Percentiles rank a stretch among this genome's conserved stretches.
Conservation (phyloP, 2,329 filamentous ascomycete species). For the Stagonosporopsis tanaceti region DNA sequence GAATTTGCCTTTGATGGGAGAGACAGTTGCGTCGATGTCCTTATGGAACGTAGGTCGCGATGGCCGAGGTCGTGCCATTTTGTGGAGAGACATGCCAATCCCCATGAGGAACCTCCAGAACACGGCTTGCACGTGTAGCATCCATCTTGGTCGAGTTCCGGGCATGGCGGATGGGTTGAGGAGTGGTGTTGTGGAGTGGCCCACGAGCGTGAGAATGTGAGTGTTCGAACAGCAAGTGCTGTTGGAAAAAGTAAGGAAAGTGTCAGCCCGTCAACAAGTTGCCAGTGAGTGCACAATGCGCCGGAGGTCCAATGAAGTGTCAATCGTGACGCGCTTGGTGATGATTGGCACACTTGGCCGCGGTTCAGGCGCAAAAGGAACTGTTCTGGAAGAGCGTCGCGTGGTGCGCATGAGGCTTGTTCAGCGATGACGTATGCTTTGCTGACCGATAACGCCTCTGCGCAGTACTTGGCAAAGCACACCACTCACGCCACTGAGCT, state of each 20-base stretch:
- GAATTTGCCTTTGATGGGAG: conserved; percentile 56
- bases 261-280: conserved; percentile 7
- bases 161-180: conserved; percentile 24
- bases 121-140: conserved; percentile 68
- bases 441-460: background rate
- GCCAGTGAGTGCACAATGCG: conserved; percentile 6
- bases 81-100: conserved; percentile 74
- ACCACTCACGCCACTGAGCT: background rate
- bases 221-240: conserved; percentile 11
- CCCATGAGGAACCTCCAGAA: conserved; percentile 74
- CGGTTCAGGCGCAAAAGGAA: conserved; percentile 8
- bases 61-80: conserved; percentile 66
- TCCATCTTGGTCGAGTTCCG: conserved; percentile 60
- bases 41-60: conserved; percentile 67
- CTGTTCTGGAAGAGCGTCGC: conserved; percentile 9
- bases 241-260: conserved; percentile 5
- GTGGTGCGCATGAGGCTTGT: background rate
- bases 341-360: conserved; percentile 11
- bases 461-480: conserved; percentile 9
- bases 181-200: background rate
- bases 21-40: conserved; percentile 61
- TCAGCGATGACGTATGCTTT: conserved; percentile 18
- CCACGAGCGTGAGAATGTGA: background rate
- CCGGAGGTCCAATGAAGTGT: conserved; percentile 4
- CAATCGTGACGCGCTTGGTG: conserved; percentile 12